Conservation (phyloP, 345 rosid genomes). For the Adansonia digitata region DNA sequence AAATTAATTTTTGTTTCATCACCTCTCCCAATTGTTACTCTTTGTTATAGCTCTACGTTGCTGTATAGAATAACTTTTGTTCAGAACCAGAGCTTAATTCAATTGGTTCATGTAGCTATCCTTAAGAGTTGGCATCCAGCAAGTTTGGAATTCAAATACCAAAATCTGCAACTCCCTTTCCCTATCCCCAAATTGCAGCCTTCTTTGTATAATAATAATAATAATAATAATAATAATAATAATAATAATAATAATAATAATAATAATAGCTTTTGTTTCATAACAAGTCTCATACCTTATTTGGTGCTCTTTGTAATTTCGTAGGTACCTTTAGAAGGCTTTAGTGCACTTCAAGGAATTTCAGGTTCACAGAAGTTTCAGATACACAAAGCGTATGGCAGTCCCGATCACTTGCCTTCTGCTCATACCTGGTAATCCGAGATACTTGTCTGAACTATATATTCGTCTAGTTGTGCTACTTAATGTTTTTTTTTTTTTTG, state of each 20-base stretch:
- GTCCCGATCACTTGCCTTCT: slow-evolving; percentile 84
- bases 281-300: background rate
- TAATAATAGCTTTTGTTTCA: background rate
- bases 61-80: background rate
- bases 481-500: background rate
- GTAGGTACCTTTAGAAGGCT: slow-evolving; percentile 96
- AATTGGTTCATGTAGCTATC: no score
- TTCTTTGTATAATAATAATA: background rate
- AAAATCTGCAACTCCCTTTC: no score
- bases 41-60: background rate
- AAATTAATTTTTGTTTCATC: background rate
- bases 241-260: background rate
- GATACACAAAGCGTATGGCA: slow-evolving; percentile 98
- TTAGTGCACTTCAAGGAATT: slow-evolving; percentile 92
- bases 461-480: background rate
- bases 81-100: no score
- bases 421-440: slow-evolving; percentile 88
- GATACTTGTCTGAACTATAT: background rate
- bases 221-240: background rate
- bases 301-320: background rate
- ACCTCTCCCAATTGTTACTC: background rate
- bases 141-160: no score
- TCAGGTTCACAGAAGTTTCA: slow-evolving; percentile 95
- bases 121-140: no score
- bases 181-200: background rate